Evolutionary conservation across 768 basidiomycete genomes (phyloP).

Genomic region (Cyathus striatus): DNA sequence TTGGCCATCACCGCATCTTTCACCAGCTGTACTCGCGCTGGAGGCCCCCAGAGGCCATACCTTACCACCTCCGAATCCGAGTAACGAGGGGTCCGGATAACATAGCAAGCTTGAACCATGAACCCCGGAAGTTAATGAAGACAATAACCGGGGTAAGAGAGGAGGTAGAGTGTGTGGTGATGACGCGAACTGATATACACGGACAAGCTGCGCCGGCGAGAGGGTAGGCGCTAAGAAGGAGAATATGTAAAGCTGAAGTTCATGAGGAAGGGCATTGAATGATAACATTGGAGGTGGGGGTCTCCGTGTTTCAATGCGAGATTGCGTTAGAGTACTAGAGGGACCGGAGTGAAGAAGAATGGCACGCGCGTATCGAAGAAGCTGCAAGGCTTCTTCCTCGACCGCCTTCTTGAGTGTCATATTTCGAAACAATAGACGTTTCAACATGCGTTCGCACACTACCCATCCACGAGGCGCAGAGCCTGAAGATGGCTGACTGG

Average conservation of each 20-base stretch:
- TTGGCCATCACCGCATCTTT: slow-evolving; percentile 16
- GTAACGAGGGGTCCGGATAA: background rate
- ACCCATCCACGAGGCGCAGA: slow-evolving; percentile 22
- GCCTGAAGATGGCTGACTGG: too few relatives aligned
- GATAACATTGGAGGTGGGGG: slow-evolving; percentile 15
- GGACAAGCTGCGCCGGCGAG: slow-evolving; percentile 48
- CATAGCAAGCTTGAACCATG: background rate
- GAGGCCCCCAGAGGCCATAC: background rate
- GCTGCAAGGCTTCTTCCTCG: slow-evolving; percentile 39
- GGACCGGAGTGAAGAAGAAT: slow-evolving; percentile 32
- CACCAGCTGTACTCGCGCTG: background rate
- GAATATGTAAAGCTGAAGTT: slow-evolving; percentile 54
- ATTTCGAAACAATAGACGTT: slow-evolving; percentile 38
- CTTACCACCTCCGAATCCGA: background rate
- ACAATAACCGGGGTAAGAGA: slow-evolving; percentile 12
- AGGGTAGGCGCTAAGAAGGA: slow-evolving; percentile 54
- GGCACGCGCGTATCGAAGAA: slow-evolving; percentile 45
- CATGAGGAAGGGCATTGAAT: slow-evolving; percentile 43
- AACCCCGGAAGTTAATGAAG: background rate
- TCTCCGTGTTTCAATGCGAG: background rate
- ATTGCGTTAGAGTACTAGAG: background rate
- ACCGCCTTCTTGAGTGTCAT: slow-evolving; percentile 27
- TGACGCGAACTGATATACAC: slow-evolving; percentile 48
- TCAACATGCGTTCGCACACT: slow-evolving; percentile 25
- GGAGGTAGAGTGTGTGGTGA: slow-evolving; percentile 38